Evolutionary conservation across 139 green algal species (phyloP).

Genomic region (Chlorella sp.): DNA sequence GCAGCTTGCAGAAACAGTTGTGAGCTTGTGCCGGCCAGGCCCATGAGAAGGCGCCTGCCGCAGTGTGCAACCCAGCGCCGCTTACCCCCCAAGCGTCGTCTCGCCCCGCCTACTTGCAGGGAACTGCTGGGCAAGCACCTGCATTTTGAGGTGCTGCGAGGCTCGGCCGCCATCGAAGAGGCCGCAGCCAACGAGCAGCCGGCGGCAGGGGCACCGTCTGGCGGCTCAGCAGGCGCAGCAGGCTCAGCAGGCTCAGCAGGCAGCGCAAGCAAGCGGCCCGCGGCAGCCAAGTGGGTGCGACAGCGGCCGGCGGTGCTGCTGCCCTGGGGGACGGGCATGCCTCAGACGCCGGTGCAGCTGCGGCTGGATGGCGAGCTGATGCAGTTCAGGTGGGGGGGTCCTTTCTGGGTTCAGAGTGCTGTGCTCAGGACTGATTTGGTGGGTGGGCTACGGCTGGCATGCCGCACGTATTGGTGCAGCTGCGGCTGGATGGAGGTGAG

Average conservation of each 20-base stretch:
- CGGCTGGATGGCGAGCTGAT: background rate
- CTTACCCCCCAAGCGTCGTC: no score
- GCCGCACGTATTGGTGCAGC: background rate
- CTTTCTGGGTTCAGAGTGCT: no score
- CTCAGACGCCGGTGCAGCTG: background rate
- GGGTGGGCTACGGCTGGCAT: no score
- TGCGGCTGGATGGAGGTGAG: background rate
- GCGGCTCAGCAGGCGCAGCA: background rate
- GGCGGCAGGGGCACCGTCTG: background rate
- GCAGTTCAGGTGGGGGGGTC: slow-evolving; percentile 3
- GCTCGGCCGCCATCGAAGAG: slow-evolving; percentile 13
- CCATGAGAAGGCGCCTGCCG: no score
- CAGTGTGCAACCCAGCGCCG: no score
- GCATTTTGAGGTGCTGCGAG: slow-evolving; percentile 24
- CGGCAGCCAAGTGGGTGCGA: slow-evolving; percentile 5
- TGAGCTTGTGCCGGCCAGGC: no score
- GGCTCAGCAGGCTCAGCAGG: background rate
- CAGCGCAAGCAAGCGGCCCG: background rate
- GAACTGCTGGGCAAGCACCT: slow-evolving; percentile 19
- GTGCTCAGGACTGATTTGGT: no score
- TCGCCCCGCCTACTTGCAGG: background rate
- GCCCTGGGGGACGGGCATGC: slow-evolving; percentile 23
- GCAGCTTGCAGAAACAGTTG: no score
- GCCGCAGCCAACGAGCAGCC: slow-evolving; percentile 20
- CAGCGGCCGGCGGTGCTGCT: slow-evolving; percentile 26